A percentile compares a stretch with the other conserved stretches of the same genome.
phyloP scores from a whole-genome alignment of 345 rosid species.

The Corchorus capsularis region DNA sequence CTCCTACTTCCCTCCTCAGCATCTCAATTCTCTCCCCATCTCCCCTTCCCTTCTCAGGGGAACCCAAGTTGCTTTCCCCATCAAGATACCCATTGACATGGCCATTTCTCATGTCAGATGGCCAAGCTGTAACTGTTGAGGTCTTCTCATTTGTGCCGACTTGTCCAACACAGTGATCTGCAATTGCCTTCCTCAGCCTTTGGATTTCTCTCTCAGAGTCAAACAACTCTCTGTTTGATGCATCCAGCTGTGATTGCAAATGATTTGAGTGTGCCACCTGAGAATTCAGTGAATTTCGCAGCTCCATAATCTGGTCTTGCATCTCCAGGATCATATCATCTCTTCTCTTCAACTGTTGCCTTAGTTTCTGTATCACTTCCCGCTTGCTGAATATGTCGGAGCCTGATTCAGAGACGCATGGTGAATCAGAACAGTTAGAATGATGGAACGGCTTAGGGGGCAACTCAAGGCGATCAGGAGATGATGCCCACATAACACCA shows the following conservation, averaged over 20 bases:
- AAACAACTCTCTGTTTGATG: constrained; percentile 69
- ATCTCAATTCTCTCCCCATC: constrained; percentile 62
- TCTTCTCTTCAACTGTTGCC: constrained; percentile 93
- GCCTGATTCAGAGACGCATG: constrained; percentile 96
- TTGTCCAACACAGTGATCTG: constrained; percentile 73
- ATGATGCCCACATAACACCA: constrained; percentile 70
- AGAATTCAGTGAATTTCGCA: constrained; percentile 64
- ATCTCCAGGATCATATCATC: constrained; percentile 94
- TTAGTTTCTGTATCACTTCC: constrained; percentile 89
- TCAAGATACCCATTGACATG: constrained; percentile 56
- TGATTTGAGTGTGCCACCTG: constrained; percentile 69
- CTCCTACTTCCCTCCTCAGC: constrained; percentile 83
- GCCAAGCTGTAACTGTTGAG: constrained; percentile 41
- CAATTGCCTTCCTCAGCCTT: constrained; percentile 83
- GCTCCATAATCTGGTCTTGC: constrained; percentile 86
- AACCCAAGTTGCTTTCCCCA: constrained; percentile 43
- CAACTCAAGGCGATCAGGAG: constrained; percentile 76
- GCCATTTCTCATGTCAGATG: constrained; percentile 52
- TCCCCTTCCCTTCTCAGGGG: constrained; percentile 47
- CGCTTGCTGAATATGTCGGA: constrained; percentile 91
- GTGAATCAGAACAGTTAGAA: constrained; percentile 89
- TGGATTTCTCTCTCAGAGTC: constrained; percentile 86
- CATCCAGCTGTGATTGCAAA: constrained; percentile 74
- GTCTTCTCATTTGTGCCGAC: constrained; percentile 40
- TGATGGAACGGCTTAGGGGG: constrained; percentile 79